A percentile compares a stretch with the other conserved stretches of the same genome.
These are phyloP conservation scores for Sarcomyxa edulis DNA, from an alignment of 768 basidiomycete genomes.

Conservation along the genomic window DNA sequence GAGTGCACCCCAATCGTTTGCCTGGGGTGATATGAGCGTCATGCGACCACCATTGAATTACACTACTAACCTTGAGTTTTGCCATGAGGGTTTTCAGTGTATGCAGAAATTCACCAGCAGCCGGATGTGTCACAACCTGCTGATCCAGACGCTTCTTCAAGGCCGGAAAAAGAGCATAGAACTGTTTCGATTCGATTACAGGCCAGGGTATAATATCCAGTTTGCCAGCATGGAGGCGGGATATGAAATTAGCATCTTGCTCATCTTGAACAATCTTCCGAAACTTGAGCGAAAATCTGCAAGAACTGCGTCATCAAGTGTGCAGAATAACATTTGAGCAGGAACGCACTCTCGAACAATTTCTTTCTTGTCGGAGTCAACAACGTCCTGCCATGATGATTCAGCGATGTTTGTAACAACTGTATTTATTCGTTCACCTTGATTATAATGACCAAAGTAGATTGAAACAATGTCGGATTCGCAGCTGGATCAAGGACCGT, in stretches of 20 bases:
- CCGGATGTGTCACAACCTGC: conserved; percentile 41
- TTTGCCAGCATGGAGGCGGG: conserved; percentile 49
- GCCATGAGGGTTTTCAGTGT: conserved; percentile 63
- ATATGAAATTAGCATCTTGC: conserved; percentile 58
- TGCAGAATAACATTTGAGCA: conserved; percentile 1
- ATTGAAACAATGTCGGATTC: conserved; percentile 56
- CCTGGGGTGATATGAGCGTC: conserved; percentile 22
- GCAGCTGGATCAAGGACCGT: conserved; percentile 52
- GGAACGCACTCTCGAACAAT: conserved; percentile 49
- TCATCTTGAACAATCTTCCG: conserved; percentile 59
- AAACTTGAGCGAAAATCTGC: conserved; percentile 52
- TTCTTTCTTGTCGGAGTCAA: conserved; percentile 54
- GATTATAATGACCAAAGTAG: conserved; percentile 56
- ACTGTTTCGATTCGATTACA: conserved; percentile 56
- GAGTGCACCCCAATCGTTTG: conserved; percentile 61
- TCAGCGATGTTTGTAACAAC: not conserved
- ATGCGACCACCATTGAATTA: not conserved
- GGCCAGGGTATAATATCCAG: conserved; percentile 63
- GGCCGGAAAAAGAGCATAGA: conserved; percentile 48
- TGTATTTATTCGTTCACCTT: conserved; percentile 31
- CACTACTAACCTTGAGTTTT: conserved; percentile 48
- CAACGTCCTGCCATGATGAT: conserved; percentile 43
- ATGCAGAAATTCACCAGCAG: conserved; percentile 50
- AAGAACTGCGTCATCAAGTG: too few species aligned
- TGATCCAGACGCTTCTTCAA: conserved; percentile 43